A percentile compares a stretch with the other conserved stretches of the same genome.
Evolutionary conservation across 768 basidiomycete species (phyloP).

Genomic region (Boletus subparvulus): DNA sequence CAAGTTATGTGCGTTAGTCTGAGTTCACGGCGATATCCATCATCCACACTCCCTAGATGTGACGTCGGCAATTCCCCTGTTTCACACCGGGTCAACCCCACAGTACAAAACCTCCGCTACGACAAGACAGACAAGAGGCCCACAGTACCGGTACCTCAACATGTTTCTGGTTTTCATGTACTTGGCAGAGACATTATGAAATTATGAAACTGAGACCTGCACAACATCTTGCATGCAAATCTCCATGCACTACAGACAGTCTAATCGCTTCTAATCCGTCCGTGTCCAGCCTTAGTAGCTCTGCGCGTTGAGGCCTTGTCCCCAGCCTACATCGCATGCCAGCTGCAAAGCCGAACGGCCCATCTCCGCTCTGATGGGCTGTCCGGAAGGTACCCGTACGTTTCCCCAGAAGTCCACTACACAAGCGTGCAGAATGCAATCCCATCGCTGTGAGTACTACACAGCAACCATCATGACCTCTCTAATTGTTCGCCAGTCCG

Average conservation of each 20-base stretch:
- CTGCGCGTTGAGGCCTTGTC: constrained; percentile 36
- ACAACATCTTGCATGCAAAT: too few species aligned
- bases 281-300: background rate
- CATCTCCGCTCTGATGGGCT: constrained; percentile 45
- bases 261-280: too few species aligned
- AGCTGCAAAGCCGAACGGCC: constrained; percentile 33
- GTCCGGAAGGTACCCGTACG: constrained; percentile 42
- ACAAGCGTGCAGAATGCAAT: constrained; percentile 28
- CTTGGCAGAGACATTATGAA: background rate
- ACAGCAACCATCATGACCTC: constrained; percentile 32
- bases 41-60: background rate
- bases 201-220: background rate
- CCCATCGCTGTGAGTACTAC: constrained; percentile 42
- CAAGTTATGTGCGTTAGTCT: background rate
- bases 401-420: constrained; percentile 26
- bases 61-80: background rate
- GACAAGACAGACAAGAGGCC: too few species aligned
- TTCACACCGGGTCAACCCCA: background rate
- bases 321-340: constrained; percentile 45
- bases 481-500: background rate
- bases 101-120: background rate
- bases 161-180: too few species aligned
- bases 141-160: background rate
- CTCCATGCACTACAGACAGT: too few species aligned
- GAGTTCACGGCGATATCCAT: background rate